Base-by-base conservation (phyloP, 306 rosid genomes). In the Oxytropis ochrocephala region DNA sequence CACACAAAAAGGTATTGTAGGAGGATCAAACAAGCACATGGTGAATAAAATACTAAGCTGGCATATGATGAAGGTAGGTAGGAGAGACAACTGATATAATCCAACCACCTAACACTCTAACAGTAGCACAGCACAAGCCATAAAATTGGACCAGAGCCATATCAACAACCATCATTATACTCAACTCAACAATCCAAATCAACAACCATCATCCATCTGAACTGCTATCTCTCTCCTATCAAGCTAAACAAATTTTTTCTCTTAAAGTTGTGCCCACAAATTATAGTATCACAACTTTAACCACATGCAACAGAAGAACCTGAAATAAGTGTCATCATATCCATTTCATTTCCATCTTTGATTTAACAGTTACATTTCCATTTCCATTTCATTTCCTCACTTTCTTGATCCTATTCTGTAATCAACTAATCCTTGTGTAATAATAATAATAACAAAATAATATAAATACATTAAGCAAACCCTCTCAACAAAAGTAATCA, bases 401-500 rank as follows among this genome's bases (percentile, higher is more conserved):
- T 16, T 10, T 56, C 59, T 55, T 32, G 33, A 70, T 56, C 68
- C 80, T 70, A 73, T 72, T 18, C 64, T 64, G 30, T 57, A 57
- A 72, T 14, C 39, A 35, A 35, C 39, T 35, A 47, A 47, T 61
- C 38, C 47, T 8, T 29, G 79, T 86, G 53, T 76, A 82, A 81
- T 77, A 43, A 74, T 62, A 30, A 29, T 53, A 80, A 79, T 68
- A 74, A 33, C 4, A 7, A 50, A 17, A 51, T 50, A 36, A 11
- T 24, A 41, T 19, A 64, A 82, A 81, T 73, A 77, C 64, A 86
- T 65, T 10, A 73, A 76, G 57, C 67, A 71, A 67, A 30, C 75
- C 63, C 73, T 68, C 69, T 61, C 17, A 68, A 57, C 70, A 14
- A 47, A 52, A 72, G 48, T 75, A 27, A 80, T 73, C 80, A 75